Percentiles rank a stretch among this genome's conserved stretches.
phyloP scores from a whole-genome alignment of 179 eudicot genomes.

The Spinacia oleracea region DNA sequence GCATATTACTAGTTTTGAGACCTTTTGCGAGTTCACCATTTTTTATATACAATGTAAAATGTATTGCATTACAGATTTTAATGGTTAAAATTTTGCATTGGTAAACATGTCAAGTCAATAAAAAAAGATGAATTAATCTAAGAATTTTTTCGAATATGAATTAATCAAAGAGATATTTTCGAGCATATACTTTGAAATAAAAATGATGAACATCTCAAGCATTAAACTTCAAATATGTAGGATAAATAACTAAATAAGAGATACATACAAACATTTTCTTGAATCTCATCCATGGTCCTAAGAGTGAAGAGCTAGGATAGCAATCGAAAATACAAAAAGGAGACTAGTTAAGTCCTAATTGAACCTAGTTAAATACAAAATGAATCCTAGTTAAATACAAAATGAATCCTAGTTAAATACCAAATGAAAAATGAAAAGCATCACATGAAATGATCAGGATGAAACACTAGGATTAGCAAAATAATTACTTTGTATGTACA shows the following conservation, averaged over 20 bases:
- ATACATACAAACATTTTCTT: background rate
- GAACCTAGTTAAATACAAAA: background rate
- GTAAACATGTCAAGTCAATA: too few species aligned
- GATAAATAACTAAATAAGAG: background rate
- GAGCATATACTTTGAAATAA: too few species aligned
- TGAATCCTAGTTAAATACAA: background rate
- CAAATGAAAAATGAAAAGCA: constrained; percentile 11
- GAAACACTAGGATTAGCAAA: background rate
- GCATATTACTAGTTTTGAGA: background rate
- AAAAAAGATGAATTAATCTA: too few species aligned
- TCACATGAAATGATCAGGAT: background rate
- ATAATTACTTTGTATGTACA: background rate
- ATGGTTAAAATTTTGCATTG: too few species aligned
- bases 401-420: constrained; percentile 7
- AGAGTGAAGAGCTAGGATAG: background rate
- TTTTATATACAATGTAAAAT: too few species aligned
- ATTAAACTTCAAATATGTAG: background rate
- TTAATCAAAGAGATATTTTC: too few species aligned
- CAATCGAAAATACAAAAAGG: background rate
- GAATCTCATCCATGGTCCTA: background rate
- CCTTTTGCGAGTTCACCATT: too few species aligned
- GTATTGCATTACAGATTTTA: too few species aligned
- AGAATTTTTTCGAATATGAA: too few species aligned
- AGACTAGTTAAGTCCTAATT: background rate
- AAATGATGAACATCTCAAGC: background rate